Base-by-base conservation (phyloP, 148 eudicot genomes). In the Camellia sinensis region DNA sequence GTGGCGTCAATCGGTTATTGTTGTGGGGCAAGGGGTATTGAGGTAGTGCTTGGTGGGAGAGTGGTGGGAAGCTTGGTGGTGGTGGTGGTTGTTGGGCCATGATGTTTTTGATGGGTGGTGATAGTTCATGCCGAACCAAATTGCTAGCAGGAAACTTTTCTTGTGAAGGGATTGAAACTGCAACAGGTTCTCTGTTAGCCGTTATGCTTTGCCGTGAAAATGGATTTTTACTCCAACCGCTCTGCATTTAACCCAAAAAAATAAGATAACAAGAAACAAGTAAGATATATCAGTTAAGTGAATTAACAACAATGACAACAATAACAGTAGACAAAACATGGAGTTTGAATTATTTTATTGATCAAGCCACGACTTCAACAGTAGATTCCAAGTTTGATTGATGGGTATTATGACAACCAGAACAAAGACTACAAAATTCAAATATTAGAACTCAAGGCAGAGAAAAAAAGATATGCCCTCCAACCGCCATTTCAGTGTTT, bases 211-310 rank as follows among this genome's bases (percentile, higher is more conserved):
- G 89, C 78, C 87, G 82, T 7, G 97, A 88, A 86, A 96, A 96
- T 13, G 97, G 98, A 63, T 91, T 92, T 85, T 88, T 90, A 13
- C 83, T 82, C 92, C 91, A 89, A 62, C 87, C 97, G 85, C 86
- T 89, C 98, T 93, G 98, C 88, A 86, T 65, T 61, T 63, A 50
- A 80, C 68, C 52, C 61, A 4, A 54, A 9, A 18, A 73, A 61
- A 75, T 10, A 21, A 57, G 6, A 60, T 0, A 75, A 71, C 75
- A 19, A 70, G 2, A 15, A 65, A 67, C 77, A 81, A 75, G 46
- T 78, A 46, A 21, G 9, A 74, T 48, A 18, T 18, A 74, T 80
- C 59, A 80, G 73, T 18, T 65, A 8, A 40, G 44, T 18, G 65
- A 54, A 48, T 13, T 6, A 79, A 21, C 11, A 5, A 21, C 37